Evolutionary conservation across 768 basidiomycete species (phyloP).

Genomic region (Tylopilus sp.): DNA sequence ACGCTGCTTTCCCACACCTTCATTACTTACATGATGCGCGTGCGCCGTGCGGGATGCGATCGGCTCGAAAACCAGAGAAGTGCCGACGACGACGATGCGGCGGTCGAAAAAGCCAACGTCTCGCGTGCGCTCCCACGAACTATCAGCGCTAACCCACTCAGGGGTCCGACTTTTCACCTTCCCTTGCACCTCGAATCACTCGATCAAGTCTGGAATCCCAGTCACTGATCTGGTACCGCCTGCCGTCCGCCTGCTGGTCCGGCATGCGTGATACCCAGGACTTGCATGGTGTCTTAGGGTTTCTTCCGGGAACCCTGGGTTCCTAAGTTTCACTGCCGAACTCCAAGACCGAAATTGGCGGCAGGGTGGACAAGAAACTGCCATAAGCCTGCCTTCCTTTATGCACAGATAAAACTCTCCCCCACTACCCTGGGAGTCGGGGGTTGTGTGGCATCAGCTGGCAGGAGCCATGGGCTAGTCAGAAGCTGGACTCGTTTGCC

Average conservation of each 20-base stretch:
- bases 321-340: constrained; percentile 17
- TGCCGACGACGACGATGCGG: constrained; percentile 1
- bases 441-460: too few species aligned
- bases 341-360: too few species aligned
- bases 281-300: constrained; percentile 30
- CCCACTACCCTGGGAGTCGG: too few species aligned
- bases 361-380: too few species aligned
- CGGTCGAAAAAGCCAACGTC: constrained; percentile 2
- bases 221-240: constrained; percentile 31
- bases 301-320: constrained; percentile 26
- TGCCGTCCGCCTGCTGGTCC: constrained; percentile 33
- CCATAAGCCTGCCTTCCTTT: too few species aligned
- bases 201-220: constrained; percentile 30
- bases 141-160: constrained; percentile 27
- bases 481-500: constrained; percentile 13
- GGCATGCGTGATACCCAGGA: constrained; percentile 30
- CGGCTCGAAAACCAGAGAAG: background rate
- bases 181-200: constrained; percentile 24
- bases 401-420: too few species aligned
- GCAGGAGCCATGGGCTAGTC: too few species aligned
- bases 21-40: background rate
- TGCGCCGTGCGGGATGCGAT: constrained; percentile 1
- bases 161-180: constrained; percentile 26
- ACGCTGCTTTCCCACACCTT: constrained; percentile 12
- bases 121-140: constrained; percentile 27